Evolutionary conservation across 129 eudicot genomes (phyloP), one percentile per base, ranked within the genome.

Genomic region (Cynara cardunculus): DNA sequence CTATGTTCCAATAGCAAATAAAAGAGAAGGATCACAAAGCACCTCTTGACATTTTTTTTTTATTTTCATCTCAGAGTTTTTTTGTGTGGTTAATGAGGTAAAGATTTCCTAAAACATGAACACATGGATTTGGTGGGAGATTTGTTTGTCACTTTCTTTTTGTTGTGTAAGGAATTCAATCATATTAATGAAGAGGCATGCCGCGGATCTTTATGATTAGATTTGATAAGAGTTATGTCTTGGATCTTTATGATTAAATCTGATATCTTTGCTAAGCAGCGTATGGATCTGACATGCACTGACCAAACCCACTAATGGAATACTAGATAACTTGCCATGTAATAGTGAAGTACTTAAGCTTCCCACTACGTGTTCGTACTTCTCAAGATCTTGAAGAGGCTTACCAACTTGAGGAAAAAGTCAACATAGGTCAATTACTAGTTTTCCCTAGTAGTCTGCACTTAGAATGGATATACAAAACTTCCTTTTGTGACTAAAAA

Each of bases 131-230:
- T 28, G 78, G 78, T 62, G 32, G 69, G 59, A 11, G 61, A 49
- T 75, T 76, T 64, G 69, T 64, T 28, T 31, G 49, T n/a, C 70
- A 75, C 46, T 41, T 75, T 75, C 32, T 76, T 0, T 31, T 31
- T 76, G 71, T 76, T 61, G 3, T 22, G 37, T 59, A 75, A 75
- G 44, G 79, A 59, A 21, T 12, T 30, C 24, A 12, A 61, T 76
- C 13, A 12, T 32, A 76, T 64, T n/a, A 62, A 61, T 24, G 13
- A 34, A 76, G 66, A 3, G 9, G 8, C 59, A 21, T 72, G 74
- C 2, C 67, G 19, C n/a, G 75, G 28, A 78, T 78, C 66, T 68
- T 25, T 39, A 41, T 78, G 75, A 8, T 78, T 67, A n/a, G 67
- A 26, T 68, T 34, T 21, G 14, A 68, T 78, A 78, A 68, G 76